Conservation (phyloP, 495 filamentous ascomycete species). For the Neurospora cerealis region DNA sequence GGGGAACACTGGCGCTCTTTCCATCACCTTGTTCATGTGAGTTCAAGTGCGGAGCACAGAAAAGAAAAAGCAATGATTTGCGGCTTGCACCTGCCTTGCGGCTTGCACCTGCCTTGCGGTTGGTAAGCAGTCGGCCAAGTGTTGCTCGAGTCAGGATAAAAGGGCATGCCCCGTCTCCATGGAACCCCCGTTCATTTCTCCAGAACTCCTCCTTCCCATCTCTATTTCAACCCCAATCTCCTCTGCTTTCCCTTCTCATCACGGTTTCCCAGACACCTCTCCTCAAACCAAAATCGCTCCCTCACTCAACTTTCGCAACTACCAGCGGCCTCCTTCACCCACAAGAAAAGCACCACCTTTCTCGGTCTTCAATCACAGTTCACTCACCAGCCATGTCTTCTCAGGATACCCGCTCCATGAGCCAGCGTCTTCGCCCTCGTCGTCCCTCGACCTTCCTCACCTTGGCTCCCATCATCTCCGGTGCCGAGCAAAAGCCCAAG, state of each 20-base stretch:
- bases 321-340: background rate
- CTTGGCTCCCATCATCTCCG: slow-evolving; percentile 33
- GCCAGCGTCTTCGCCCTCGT: slow-evolving; percentile 5
- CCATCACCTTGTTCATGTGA: background rate
- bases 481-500: slow-evolving; percentile 6
- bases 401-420: background rate
- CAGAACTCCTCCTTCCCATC: background rate
- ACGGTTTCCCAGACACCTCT: background rate
- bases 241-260: background rate
- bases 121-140: background rate
- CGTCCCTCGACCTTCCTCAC: slow-evolving; percentile 33
- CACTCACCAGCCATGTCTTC: background rate
- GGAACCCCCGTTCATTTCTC: background rate
- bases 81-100: background rate
- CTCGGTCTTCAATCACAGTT: background rate
- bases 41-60: background rate
- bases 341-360: background rate
- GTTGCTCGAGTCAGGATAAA: background rate
- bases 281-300: background rate
- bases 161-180: background rate
- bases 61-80: background rate
- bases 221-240: background rate
- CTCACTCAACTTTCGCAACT: background rate
- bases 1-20: background rate
- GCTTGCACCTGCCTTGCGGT: background rate